phyloP scores from a whole-genome alignment of 164 flowering plant genomes.

The Warburgia ugandensis region DNA sequence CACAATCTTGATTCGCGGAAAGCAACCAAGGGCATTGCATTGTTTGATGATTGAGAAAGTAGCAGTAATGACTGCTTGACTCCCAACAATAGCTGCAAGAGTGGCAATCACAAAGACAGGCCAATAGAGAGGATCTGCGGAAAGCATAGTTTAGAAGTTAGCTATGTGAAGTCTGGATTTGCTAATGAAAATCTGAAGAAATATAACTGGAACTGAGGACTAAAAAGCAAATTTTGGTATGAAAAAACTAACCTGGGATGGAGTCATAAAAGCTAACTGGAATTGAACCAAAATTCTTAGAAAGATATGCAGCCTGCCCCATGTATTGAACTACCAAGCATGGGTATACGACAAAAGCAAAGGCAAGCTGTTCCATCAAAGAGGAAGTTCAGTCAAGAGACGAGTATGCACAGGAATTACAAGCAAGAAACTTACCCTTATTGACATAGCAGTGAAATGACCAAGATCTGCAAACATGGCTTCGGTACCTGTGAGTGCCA shows the following conservation, averaged over 20 bases:
- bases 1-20: slow-evolving; percentile 71
- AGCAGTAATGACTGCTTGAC: slow-evolving; percentile 59
- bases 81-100: slow-evolving; percentile 57
- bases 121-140: slow-evolving; percentile 47
- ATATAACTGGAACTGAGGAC: neutral
- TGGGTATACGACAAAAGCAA: slow-evolving; percentile 46
- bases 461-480: slow-evolving; percentile 65
- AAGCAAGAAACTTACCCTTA: slow-evolving; percentile 38
- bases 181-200: too few species aligned
- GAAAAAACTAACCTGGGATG: slow-evolving; percentile 43
- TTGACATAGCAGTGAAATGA: slow-evolving; percentile 38
- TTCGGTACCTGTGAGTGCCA: slow-evolving; percentile 43
- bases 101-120: slow-evolving; percentile 46
- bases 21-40: slow-evolving; percentile 63
- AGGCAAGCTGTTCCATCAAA: slow-evolving; percentile 37
- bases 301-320: slow-evolving; percentile 80
- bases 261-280: slow-evolving; percentile 53
- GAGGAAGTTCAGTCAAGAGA: neutral
- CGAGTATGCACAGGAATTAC: neutral
- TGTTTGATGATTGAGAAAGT: slow-evolving; percentile 60
- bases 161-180: too few species aligned
- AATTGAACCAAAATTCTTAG: slow-evolving; percentile 41
- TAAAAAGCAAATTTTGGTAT: neutral
- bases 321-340: slow-evolving; percentile 67
- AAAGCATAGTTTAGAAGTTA: neutral